Evolutionary conservation across 2,329 filamentous ascomycete genomes (phyloP), one percentile per base, ranked within the genome.

Genomic region (Camillea tinctor): DNA sequence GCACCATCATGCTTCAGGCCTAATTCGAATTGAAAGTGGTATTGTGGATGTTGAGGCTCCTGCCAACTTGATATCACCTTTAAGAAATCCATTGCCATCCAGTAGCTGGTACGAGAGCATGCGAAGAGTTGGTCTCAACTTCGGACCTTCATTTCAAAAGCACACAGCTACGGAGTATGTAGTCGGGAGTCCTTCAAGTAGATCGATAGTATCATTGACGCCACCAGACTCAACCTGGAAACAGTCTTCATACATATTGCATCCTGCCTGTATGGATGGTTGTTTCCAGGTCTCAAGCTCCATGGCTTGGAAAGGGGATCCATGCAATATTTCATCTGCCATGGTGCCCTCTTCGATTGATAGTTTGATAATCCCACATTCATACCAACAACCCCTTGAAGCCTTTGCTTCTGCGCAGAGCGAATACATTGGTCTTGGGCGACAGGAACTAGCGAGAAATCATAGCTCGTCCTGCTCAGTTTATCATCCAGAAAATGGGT

Each of bases 21-120:
- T n/a, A n/a, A n/a, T n/a, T n/a, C n/a, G n/a, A n/a, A n/a, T n/a
- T n/a, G n/a, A n/a, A 54, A 36, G 11, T 7, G 70, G 71, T 0
- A 36, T 64, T 1, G 44, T 72, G 13, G 60, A 67, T 0, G 44
- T 72, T 1, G 58, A 71, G 21, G 60, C 65, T 1, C 6, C 49
- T 1, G 1, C 62, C 17, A 61, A 62, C 0, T 52, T 26, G 24
- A 9, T 9, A 26, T 26, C 24, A 62, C 3, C 15, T 36, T 0
- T 15, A 26, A 1, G 9, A 21, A 2, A 30, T 50, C 13, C 17
- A 52, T 44, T 54, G 23, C 19, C 58, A 15, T 23, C 58, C 0
- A 49, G 26, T 4, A 15, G 62, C 1, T 75, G 73, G 73, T 72
- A 74, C 63, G 73, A 73, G 60, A 58, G 62, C 1, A 58, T 66